These are phyloP conservation scores for Pleurotus sapidus DNA, from an alignment of 768 basidiomycete genomes.

Conservation along the genomic window DNA sequence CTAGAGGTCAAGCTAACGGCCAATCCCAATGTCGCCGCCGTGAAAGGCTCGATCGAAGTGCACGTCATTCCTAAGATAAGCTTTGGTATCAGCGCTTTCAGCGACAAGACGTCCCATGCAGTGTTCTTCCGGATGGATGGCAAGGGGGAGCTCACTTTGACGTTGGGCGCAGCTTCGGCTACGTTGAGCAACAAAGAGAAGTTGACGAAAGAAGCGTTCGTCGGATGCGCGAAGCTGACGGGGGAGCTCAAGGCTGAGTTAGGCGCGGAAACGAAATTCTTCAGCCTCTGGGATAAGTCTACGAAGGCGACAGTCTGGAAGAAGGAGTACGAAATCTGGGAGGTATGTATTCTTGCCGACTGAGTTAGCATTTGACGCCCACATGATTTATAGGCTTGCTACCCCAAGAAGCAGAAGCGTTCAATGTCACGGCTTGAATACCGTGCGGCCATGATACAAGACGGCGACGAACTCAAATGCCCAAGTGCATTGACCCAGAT, in stretches of 20 bases:
- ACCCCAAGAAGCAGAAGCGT: slow-evolving; percentile 6
- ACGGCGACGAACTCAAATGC: not conserved
- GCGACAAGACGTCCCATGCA: not conserved
- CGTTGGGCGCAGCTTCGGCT: not conserved
- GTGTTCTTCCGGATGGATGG: slow-evolving; percentile 5
- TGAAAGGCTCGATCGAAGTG: slow-evolving; percentile 5
- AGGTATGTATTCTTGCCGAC: too few species aligned
- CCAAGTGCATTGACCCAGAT: not conserved
- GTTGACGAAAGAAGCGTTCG: slow-evolving; percentile 2
- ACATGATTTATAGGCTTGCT: not conserved
- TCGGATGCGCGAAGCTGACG: slow-evolving; percentile 5
- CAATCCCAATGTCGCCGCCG: not conserved
- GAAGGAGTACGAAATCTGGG: slow-evolving; percentile 7
- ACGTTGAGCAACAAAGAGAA: slow-evolving; percentile 5
- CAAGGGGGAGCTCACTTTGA: slow-evolving; percentile 4
- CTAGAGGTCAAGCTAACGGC: slow-evolving; percentile 5
- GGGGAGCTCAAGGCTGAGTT: slow-evolving; percentile 5
- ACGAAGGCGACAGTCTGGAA: slow-evolving; percentile 3
- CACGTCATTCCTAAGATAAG: slow-evolving; percentile 6
- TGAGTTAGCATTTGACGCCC: too few species aligned
- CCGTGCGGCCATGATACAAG: not conserved
- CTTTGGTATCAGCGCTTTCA: not conserved
- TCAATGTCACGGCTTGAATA: not conserved
- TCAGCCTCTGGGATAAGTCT: slow-evolving; percentile 6
- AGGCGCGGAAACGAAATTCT: slow-evolving; percentile 1